These are phyloP conservation scores for Dacryopinax spathularia DNA, from an alignment of 768 basidiomycete genomes.

Conservation along the genomic window DNA sequence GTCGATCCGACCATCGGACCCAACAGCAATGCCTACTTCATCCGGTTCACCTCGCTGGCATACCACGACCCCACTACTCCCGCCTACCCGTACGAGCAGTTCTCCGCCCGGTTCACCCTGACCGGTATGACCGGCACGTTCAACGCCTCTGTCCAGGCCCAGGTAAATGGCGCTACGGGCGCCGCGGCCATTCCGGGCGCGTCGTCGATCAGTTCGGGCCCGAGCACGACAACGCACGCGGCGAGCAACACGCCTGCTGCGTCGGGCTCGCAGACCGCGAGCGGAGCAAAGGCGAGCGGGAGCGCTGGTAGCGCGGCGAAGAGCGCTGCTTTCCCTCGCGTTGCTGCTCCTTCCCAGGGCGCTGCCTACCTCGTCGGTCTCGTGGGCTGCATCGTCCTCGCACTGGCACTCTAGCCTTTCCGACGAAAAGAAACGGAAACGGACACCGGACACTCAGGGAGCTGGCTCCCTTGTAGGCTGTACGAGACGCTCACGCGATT, in stretches of 20 bases:
- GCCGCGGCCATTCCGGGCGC: constrained; percentile 6
- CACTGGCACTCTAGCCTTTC: constrained; percentile 1
- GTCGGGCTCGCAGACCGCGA: background rate
- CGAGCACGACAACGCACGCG: background rate
- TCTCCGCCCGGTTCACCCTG: constrained; percentile 24
- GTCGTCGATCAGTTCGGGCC: background rate
- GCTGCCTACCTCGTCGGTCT: constrained; percentile 7
- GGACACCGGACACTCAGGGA: background rate
- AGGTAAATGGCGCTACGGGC: constrained; percentile 14
- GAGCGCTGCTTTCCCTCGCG: constrained; percentile 8
- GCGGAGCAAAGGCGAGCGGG: background rate
- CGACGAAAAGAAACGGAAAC: background rate
- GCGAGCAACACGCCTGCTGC: background rate
- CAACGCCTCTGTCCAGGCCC: constrained; percentile 20
- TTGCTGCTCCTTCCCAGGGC: constrained; percentile 8
- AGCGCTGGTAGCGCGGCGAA: background rate
- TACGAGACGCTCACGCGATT: too few relatives aligned
- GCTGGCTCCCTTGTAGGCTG: too few relatives aligned
- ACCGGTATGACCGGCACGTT: constrained; percentile 23
- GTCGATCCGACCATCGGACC: constrained; percentile 7
- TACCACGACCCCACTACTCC: constrained; percentile 20
- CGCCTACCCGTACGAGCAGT: constrained; percentile 23
- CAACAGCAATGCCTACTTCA: constrained; percentile 21
- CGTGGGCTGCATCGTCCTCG: constrained; percentile 8
- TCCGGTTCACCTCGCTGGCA: constrained; percentile 22